Evolutionary conservation across 768 basidiomycete species (phyloP), one percentile per base, ranked within the genome.

Genomic region (Lanmaoa rubissima): DNA sequence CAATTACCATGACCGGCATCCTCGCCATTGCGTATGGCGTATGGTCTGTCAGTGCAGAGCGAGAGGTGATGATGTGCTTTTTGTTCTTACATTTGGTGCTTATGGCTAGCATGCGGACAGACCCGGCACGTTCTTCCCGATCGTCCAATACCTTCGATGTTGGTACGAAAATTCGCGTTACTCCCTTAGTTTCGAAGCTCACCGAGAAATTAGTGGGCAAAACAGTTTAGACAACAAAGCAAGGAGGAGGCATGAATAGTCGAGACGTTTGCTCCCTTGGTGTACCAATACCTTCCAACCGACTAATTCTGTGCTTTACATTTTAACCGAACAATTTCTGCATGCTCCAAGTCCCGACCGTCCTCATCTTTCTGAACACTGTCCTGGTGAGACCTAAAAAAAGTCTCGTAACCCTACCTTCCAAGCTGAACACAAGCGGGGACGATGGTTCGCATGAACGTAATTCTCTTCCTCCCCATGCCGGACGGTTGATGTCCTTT

Each of bases 141-240:
- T 52, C 79, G 84, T 53, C 79, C 82, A 16, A 92, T 94, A 67
- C 92, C 92, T 49, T 93, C 92, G 1, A 86, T 87, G 83, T 74
- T 79, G 74, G 91, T 90, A 60, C 55, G 87, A 73, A 52, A 19
- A 16, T 10, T 31, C 19, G 24, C n/a, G 0, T 42, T 32, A 26
- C 26, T 46, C 34, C 41, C 34, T 55, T 26, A 32, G 58, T 21
- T 44, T 52, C 10, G 11, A 49, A 8, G 53, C 53, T 63, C 19
- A 57, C 21, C 2, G 19, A 17, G 19, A 51, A 39, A 42, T 44
- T 40, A 82, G 82, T 82, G 81, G 81, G 74, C 81, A 21, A 79
- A 76, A 60, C 76, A 83, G 58, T 82, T 78, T 63, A 75, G 68
- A 68, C 63, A 75, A 8, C 63, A 70, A 48, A 50, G 21, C 12